A percentile compares a stretch with the other conserved stretches of the same genome.
phyloP scores from a whole-genome alignment of 495 filamentous ascomycete genomes.

The Aspergillus cavernicola region DNA sequence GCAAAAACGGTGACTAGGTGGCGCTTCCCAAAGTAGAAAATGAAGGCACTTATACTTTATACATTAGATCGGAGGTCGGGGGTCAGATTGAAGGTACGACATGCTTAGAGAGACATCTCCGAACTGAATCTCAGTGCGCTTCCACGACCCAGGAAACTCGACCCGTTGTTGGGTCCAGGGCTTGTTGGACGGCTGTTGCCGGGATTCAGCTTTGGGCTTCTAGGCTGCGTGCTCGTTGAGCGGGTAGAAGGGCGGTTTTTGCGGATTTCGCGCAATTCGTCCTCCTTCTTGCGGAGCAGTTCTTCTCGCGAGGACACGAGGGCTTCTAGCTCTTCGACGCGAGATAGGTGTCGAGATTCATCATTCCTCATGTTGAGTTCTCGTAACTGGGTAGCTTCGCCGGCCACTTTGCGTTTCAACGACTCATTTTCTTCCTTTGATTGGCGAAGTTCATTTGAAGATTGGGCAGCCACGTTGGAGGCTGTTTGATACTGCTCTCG shows the following conservation, averaged over 20 bases:
- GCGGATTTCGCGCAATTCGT: slow-evolving; percentile 56
- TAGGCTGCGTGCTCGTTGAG: slow-evolving; percentile 44
- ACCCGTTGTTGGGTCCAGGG: slow-evolving; percentile 37
- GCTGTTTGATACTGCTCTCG: slow-evolving; percentile 62
- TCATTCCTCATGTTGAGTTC: slow-evolving; percentile 46
- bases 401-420: slow-evolving; percentile 47
- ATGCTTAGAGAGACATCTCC: slow-evolving; percentile 29
- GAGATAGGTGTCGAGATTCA: slow-evolving; percentile 30
- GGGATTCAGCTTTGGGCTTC: slow-evolving; percentile 41
- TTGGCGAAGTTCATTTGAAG: slow-evolving; percentile 46
- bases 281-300: slow-evolving; percentile 55
- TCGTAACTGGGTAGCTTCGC: slow-evolving; percentile 49
- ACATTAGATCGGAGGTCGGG: background rate
- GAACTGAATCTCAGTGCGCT: slow-evolving; percentile 43
- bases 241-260: slow-evolving; percentile 45
- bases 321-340: slow-evolving; percentile 49
- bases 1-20: background rate
- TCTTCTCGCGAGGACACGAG: slow-evolving; percentile 38
- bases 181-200: slow-evolving; percentile 41
- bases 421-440: slow-evolving; percentile 44
- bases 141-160: slow-evolving; percentile 27
- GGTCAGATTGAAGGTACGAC: background rate
- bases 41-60: too few relatives aligned
- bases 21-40: background rate
- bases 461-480: slow-evolving; percentile 50